Evolutionary conservation across 768 basidiomycete genomes (phyloP), one percentile per base, ranked within the genome.

Genomic region (Hygrophoropsis aurantiaca): DNA sequence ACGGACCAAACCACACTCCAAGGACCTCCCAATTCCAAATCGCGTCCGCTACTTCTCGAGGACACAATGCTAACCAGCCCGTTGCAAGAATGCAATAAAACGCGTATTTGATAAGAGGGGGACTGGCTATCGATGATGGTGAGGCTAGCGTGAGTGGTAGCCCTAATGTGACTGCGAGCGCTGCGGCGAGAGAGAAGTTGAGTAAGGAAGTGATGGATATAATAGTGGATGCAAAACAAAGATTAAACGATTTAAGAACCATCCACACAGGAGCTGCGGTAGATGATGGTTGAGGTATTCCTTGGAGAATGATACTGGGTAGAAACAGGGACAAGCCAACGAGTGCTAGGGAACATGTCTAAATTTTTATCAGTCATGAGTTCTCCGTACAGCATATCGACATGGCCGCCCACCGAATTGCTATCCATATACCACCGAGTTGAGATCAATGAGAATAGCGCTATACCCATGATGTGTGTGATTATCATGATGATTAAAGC

Each of bases 181-280:
- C 61, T 18, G 85, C 82, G 0, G 94, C 90, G 16, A 97, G 82
- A 7, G 90, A 92, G 67, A 95, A 95, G 65, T 97, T 97, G 62
- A 97, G 81, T 49, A 97, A 84, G 13, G 91, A 86, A 23, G 83
- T 84, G 30, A 90, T 81, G 11, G 84, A 93, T 52, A 97, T 87
- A 41, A 93, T 77, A 1, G 89, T 87, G 3, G 95, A 95, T 19
- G 90, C 80, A 38, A 89, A 67, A 63, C 94, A 90, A 21, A 94
- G 79, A 56, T 87, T 87, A 50, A 91, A 71, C 0, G 87, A 73
- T 54, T 89, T 84, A 34, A 94, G 70, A 15, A 87, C 67, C 15
- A 66, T 59, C 15, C 73, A 78, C 27, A 69, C 61, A 18, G 72
- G 74, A 42, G 73, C 74, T 11, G 50, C 49, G 33, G 63, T 67